These are phyloP conservation scores for Xylaria acuta DNA, from an alignment of 495 filamentous ascomycete species.

Conservation along the genomic window DNA sequence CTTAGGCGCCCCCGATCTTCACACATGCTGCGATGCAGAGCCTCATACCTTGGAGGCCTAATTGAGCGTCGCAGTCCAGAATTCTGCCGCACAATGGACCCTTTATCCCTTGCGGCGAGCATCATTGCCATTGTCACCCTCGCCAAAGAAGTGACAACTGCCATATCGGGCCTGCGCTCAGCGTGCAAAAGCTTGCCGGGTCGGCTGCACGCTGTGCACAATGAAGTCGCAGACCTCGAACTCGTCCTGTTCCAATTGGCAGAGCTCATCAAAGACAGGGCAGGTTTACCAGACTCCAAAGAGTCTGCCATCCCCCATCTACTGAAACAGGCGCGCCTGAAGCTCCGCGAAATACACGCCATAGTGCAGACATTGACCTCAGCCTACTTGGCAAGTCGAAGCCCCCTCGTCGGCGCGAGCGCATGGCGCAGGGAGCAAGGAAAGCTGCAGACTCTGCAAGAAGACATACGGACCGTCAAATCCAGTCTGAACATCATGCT, in stretches of 20 bases:
- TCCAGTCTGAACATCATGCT: slow-evolving; percentile 38
- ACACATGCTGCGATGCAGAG: too few species aligned
- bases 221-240: slow-evolving; percentile 37
- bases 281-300: slow-evolving; percentile 5
- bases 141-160: slow-evolving; percentile 20
- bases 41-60: too few species aligned
- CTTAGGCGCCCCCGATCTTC: too few species aligned
- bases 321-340: slow-evolving; percentile 31
- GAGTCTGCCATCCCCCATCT: slow-evolving; percentile 30
- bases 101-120: too few species aligned
- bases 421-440: slow-evolving; percentile 31
- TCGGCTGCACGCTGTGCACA: slow-evolving; percentile 36
- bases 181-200: slow-evolving; percentile 28
- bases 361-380: slow-evolving; percentile 27
- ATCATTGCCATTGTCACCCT: slow-evolving; percentile 28
- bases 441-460: slow-evolving; percentile 31
- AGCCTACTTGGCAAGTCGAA: slow-evolving; percentile 8
- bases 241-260: slow-evolving; percentile 33
- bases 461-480: slow-evolving; percentile 34
- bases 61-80: too few species aligned
- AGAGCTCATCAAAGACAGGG: slow-evolving; percentile 21
- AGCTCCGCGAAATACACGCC: slow-evolving; percentile 31
- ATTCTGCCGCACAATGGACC: too few species aligned
- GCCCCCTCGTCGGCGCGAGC: slow-evolving; percentile 6
- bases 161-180: slow-evolving; percentile 31